phyloP scores from a whole-genome alignment of 2,329 filamentous ascomycete genomes.

The Venturia asperata region DNA sequence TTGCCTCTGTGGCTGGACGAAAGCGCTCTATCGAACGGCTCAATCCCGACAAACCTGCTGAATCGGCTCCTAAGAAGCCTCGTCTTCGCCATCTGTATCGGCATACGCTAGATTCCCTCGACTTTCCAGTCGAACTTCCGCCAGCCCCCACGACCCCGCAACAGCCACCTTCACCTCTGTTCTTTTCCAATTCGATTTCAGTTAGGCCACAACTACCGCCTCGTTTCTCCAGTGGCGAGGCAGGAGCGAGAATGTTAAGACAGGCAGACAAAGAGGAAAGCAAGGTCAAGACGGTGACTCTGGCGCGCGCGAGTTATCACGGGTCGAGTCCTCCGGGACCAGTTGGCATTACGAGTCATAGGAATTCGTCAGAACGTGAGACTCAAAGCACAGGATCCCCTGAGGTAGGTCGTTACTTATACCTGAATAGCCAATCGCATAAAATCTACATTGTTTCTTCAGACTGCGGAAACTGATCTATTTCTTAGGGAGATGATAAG shows the following conservation, averaged over 20 bases:
- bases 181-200: slow-evolving; percentile 44
- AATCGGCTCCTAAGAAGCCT: slow-evolving; percentile 5
- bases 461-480: slow-evolving; percentile 22
- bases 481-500: slow-evolving; percentile 44
- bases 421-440: slow-evolving; percentile 39
- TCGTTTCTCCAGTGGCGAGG: slow-evolving; percentile 52
- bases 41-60: neutral
- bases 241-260: slow-evolving; percentile 50
- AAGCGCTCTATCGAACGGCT: slow-evolving; percentile 9
- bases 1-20: slow-evolving; percentile 1
- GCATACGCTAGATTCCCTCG: slow-evolving; percentile 4
- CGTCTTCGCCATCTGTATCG: slow-evolving; percentile 1
- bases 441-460: slow-evolving; percentile 27
- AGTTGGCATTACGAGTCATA: slow-evolving; percentile 26
- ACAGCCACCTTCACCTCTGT: slow-evolving; percentile 44
- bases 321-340: slow-evolving; percentile 30
- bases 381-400: neutral
- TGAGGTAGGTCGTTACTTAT: slow-evolving; percentile 1
- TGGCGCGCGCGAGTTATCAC: slow-evolving; percentile 41
- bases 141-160: neutral
- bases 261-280: slow-evolving; percentile 44
- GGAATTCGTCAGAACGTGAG: slow-evolving; percentile 2
- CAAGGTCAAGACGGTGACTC: slow-evolving; percentile 45
- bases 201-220: slow-evolving; percentile 40
- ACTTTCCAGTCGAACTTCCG: slow-evolving; percentile 10